phyloP scores from a whole-genome alignment of 1,284 basidiomycete species.

The Apiotrichum mycotoxinovorans region DNA sequence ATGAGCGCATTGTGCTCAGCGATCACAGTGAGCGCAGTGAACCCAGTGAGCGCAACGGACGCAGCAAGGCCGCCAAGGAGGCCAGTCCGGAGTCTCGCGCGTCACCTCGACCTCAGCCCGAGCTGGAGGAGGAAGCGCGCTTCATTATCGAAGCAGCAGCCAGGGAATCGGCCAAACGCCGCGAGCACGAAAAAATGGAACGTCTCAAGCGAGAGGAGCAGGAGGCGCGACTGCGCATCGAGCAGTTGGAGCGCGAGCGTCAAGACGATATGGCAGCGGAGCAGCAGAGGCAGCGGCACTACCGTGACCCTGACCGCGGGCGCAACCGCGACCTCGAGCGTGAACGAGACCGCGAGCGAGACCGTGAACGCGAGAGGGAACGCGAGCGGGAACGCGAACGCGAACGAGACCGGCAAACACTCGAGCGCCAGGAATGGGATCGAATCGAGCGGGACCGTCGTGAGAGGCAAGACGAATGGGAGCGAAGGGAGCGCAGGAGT shows the following conservation, averaged over 20 bases:
- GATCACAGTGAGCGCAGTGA: not conserved
- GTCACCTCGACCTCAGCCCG: not conserved
- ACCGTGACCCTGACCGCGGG: conserved; percentile 1
- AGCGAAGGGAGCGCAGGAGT: not conserved
- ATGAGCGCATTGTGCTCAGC: not conserved
- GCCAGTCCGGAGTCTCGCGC: no score
- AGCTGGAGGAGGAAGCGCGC: conserved; percentile 22
- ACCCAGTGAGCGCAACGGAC: not conserved
- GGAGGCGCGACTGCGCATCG: not conserved
- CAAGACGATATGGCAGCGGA: not conserved
- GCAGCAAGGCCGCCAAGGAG: not conserved
- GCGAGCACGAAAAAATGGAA: not conserved
- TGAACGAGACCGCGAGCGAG: not conserved
- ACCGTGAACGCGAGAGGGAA: not conserved
- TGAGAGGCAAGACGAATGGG: not conserved
- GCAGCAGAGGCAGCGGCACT: not conserved
- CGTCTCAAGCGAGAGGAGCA: not conserved
- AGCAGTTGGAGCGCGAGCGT: not conserved
- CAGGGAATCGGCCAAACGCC: no score
- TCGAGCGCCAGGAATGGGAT: not conserved
- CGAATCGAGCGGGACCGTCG: not conserved
- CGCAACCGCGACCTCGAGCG: no score
- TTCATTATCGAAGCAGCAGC: conserved; percentile 29
- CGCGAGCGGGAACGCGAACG: not conserved
- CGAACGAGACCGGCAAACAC: not conserved